Conservation (phyloP, 1,139 yeast genomes). For the Starmera stellimalicola region DNA sequence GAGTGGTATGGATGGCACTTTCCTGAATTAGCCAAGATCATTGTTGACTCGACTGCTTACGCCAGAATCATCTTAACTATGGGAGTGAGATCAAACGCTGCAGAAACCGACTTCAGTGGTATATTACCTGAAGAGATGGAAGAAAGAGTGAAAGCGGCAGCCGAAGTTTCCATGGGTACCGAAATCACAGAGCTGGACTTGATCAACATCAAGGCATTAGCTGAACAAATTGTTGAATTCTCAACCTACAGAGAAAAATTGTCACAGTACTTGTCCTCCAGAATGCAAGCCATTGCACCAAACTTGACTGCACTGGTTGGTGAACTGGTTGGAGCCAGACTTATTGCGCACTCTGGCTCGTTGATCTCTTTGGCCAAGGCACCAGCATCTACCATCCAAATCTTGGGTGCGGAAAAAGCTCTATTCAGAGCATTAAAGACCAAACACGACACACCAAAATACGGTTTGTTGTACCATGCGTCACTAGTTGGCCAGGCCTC, state of each 20-base stretch:
- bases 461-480: constrained; percentile 95
- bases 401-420: constrained; percentile 99
- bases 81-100: constrained; percentile 91
- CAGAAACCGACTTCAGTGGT: constrained; percentile 83
- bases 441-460: constrained; percentile 97
- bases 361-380: constrained; percentile 91
- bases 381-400: constrained; percentile 98
- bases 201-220: constrained; percentile 78
- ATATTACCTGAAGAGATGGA: constrained; percentile 89
- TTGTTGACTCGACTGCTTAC: constrained; percentile 89
- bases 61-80: constrained; percentile 86
- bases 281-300: constrained; percentile 99
- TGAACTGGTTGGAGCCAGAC: constrained; percentile 96
- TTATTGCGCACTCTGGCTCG: constrained; percentile 96
- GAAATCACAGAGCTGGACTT: constrained; percentile 87
- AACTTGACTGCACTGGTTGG: constrained; percentile 93
- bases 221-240: constrained; percentile 90
- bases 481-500: constrained; percentile 96
- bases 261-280: constrained; percentile 77
- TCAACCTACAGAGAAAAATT: constrained; percentile 92
- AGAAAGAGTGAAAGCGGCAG: constrained; percentile 80
- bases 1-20: constrained; percentile 99
- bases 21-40: constrained; percentile 97
- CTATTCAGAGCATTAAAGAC: constrained; percentile 97
- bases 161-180: constrained; percentile 98